These are phyloP conservation scores for Pseudonectria foliicola DNA, from an alignment of 2,329 filamentous ascomycete species.

Conservation along the genomic window DNA sequence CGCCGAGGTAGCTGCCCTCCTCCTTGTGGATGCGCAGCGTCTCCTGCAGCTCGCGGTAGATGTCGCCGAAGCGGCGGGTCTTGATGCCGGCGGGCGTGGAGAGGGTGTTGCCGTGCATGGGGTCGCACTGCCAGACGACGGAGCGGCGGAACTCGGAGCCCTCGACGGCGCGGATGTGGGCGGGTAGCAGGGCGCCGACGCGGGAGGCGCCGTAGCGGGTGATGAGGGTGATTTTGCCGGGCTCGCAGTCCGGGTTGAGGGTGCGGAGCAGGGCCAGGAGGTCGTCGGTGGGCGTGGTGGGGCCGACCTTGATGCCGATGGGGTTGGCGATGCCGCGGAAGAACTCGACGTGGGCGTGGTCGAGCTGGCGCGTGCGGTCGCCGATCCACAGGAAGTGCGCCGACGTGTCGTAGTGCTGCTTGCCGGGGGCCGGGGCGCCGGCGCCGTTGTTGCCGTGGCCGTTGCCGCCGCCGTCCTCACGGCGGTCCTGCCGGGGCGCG, in stretches of 20 bases:
- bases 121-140: constrained; percentile 97
- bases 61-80: constrained; percentile 84
- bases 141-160: constrained; percentile 57
- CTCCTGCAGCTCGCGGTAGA: constrained; percentile 78
- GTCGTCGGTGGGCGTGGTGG: constrained; percentile 70
- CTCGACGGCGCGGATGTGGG: constrained; percentile 84
- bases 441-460: constrained; percentile 38
- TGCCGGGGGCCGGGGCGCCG: constrained; percentile 28
- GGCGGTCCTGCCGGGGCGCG: constrained; percentile 5
- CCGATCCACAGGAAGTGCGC: constrained; percentile 98
- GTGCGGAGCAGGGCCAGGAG: constrained; percentile 73
- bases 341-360: constrained; percentile 93
- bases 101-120: constrained; percentile 85
- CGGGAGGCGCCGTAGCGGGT: constrained; percentile 83
- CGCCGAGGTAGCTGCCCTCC: constrained; percentile 79
- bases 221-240: constrained; percentile 92
- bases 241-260: constrained; percentile 74
- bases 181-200: constrained; percentile 67
- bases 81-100: constrained; percentile 74
- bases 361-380: constrained; percentile 87
- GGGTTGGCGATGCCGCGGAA: constrained; percentile 95
- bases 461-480: constrained; percentile 19
- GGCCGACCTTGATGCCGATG: constrained; percentile 93
- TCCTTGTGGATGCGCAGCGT: constrained; percentile 80
- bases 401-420: constrained; percentile 86